phyloP scores from a whole-genome alignment of 2,329 filamentous ascomycete species.

The Phyllosticta citriasiana region DNA sequence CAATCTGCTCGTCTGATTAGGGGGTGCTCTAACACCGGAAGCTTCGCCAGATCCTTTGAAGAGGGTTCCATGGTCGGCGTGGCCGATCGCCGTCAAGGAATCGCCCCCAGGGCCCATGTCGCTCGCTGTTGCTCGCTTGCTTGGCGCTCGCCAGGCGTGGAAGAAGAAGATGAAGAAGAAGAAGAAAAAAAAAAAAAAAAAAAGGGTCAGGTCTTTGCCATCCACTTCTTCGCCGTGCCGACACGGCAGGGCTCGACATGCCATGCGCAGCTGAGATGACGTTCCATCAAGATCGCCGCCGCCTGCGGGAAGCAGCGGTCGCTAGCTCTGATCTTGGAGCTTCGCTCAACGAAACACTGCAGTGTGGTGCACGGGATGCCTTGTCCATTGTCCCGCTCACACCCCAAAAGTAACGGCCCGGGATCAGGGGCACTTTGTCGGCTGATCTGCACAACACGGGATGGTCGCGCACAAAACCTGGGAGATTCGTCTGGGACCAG shows the following conservation, averaged over 20 bases:
- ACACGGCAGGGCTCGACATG: not conserved
- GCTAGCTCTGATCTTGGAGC: conserved; percentile 7
- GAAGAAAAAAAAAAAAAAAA: not conserved
- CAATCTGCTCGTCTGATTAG: not conserved
- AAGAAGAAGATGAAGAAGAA: no score
- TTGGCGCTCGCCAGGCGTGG: not conserved
- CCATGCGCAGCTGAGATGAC: not conserved
- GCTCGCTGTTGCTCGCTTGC: not conserved
- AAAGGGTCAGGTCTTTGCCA: not conserved
- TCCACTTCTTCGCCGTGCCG: not conserved
- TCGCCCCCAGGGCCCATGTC: not conserved
- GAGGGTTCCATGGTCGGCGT: conserved; percentile 3
- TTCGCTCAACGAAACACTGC: not conserved
- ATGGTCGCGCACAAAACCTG: conserved; percentile 10
- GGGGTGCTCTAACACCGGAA: not conserved
- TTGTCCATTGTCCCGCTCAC: not conserved
- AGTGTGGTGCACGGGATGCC: conserved; percentile 2
- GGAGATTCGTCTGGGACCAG: conserved; percentile 10
- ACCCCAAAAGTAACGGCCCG: conserved; percentile 7
- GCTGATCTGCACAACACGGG: conserved; percentile 11
- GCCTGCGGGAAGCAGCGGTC: conserved; percentile 7
- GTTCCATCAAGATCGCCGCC: conserved; percentile 1
- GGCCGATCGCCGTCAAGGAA: conserved; percentile 8
- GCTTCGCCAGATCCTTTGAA: not conserved
- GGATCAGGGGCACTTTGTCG: conserved; percentile 10